A percentile compares a stretch with the other conserved stretches of the same genome.
These are phyloP conservation scores for Bondarzewia mesenterica DNA, from an alignment of 1,284 basidiomycete species.

Conservation along the genomic window DNA sequence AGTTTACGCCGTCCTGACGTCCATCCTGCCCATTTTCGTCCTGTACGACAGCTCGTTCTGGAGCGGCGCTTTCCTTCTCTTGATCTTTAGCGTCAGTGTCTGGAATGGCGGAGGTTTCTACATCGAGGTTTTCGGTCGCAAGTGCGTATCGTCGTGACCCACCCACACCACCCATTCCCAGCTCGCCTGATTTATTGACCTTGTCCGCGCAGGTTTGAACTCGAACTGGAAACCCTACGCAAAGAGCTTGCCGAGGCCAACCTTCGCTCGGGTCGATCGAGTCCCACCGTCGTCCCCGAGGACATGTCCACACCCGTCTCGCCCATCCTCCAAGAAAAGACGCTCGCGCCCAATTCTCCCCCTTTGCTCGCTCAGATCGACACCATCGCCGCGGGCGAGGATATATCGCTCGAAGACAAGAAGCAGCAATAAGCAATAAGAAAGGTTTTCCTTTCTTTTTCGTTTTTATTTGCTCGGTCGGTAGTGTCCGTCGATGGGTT, in stretches of 20 bases:
- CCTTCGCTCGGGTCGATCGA: slow-evolving; percentile 36
- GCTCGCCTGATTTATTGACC: neutral
- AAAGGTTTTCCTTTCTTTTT: no score
- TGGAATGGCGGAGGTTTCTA: slow-evolving; percentile 87
- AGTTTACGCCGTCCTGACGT: slow-evolving; percentile 85
- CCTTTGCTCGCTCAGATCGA: neutral
- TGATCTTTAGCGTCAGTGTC: slow-evolving; percentile 75
- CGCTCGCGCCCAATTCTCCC: slow-evolving; percentile 1
- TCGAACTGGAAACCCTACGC: slow-evolving; percentile 79
- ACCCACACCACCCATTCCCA: slow-evolving; percentile 3
- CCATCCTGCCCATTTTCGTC: slow-evolving; percentile 77
- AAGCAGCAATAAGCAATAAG: neutral
- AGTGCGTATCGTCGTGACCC: slow-evolving; percentile 58
- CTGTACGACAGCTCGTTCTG: slow-evolving; percentile 72
- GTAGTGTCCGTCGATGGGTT: no score
- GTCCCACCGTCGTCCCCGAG: slow-evolving; percentile 29
- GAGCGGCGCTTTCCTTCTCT: slow-evolving; percentile 69
- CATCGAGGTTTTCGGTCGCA: slow-evolving; percentile 92
- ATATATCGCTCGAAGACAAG: slow-evolving; percentile 1
- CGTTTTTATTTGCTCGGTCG: no score
- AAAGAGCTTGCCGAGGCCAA: slow-evolving; percentile 73
- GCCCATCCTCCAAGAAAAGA: slow-evolving; percentile 7
- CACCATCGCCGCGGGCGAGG: neutral
- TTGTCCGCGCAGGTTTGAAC: slow-evolving; percentile 63
- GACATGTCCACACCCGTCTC: slow-evolving; percentile 12